Evolutionary conservation across 371 early-diverging fungal genomes (phyloP).

Genomic region (Lichtheimia ornata): DNA sequence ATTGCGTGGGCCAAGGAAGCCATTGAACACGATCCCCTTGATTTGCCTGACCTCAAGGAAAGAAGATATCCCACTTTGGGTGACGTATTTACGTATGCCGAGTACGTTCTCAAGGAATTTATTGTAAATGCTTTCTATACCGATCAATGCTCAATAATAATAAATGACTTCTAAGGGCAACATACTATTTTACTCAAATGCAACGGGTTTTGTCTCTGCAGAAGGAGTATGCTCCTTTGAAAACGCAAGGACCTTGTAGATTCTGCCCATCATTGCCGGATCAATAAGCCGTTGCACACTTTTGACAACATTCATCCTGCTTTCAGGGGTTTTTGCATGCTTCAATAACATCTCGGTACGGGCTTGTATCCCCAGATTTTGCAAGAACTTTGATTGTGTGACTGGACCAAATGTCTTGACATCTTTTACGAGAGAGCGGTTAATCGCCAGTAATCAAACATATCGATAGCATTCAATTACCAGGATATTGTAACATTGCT

Average conservation of each 20-base stretch:
- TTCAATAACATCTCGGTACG: slow-evolving; percentile 75
- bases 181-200: slow-evolving; percentile 7
- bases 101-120: too few species aligned
- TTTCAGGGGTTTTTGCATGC: slow-evolving; percentile 46
- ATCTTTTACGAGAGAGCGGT: slow-evolving; percentile 9
- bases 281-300: slow-evolving; percentile 78
- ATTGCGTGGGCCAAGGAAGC: too few species aligned
- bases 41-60: too few species aligned
- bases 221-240: slow-evolving; percentile 27
- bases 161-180: neutral
- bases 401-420: slow-evolving; percentile 70
- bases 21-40: too few species aligned
- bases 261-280: slow-evolving; percentile 76
- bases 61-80: too few species aligned
- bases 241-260: slow-evolving; percentile 80
- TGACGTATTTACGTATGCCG: too few species aligned
- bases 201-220: slow-evolving; percentile 11
- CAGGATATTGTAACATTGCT: slow-evolving; percentile 45
- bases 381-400: slow-evolving; percentile 82
- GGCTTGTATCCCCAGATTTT: slow-evolving; percentile 81
- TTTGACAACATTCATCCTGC: slow-evolving; percentile 62
- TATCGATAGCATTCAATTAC: slow-evolving; percentile 32
- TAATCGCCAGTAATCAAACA: neutral
- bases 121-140: too few species aligned
- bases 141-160: neutral